phyloP scores from a whole-genome alignment of 257 asterid genomes.

The Nicotiana attenuata region DNA sequence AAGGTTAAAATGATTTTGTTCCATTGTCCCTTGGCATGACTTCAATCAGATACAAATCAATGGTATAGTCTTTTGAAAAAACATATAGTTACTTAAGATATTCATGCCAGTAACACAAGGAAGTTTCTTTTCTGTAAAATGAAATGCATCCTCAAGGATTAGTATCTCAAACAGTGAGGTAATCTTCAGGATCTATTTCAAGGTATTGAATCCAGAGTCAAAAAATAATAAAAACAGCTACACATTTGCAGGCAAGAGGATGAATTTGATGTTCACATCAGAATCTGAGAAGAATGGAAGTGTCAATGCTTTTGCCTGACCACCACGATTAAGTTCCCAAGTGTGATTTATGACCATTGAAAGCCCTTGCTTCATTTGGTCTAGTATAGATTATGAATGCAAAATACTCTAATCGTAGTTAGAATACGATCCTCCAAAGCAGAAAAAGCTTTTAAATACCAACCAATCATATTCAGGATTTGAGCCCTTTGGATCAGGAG shows the following conservation, averaged over 20 bases:
- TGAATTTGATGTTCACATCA: background rate
- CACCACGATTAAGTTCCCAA: background rate
- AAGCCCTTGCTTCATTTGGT: background rate
- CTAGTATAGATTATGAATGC: background rate
- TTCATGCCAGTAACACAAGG: background rate
- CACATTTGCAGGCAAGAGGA: background rate
- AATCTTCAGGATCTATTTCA: background rate
- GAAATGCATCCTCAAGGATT: background rate
- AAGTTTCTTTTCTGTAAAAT: conserved; percentile 5
- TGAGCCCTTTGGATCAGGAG: background rate
- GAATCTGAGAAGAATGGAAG: background rate
- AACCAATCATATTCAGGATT: background rate
- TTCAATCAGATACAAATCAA: background rate
- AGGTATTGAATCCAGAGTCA: background rate
- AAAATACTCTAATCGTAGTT: background rate
- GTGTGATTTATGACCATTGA: background rate
- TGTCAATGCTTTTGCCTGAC: background rate
- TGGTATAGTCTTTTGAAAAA: background rate
- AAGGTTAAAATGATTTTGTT: background rate
- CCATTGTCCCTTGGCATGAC: background rate
- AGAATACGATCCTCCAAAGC: background rate
- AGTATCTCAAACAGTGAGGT: background rate
- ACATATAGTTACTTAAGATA: background rate
- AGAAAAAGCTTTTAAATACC: background rate
- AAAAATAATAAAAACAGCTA: background rate